A percentile compares a stretch with the other conserved stretches of the same genome.
Conservation (phyloP, 169 alveolate genomes). For the Toxoplasma gondii region DNA sequence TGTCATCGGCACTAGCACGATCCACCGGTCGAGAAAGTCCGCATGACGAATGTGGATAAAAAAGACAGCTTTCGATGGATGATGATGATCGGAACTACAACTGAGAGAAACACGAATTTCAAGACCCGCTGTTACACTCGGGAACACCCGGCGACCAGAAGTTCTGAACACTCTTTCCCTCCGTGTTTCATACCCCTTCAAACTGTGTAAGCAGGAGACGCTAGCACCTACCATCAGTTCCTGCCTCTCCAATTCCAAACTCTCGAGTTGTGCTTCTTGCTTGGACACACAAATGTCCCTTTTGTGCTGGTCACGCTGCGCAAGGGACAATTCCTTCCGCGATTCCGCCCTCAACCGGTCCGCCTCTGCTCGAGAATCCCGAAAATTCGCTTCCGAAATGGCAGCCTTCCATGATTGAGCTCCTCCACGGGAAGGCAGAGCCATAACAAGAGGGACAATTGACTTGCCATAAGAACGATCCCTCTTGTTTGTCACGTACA, state of each 20-base stretch:
- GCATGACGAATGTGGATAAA: too few relatives aligned
- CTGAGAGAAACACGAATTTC: too few relatives aligned
- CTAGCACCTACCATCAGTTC: background rate
- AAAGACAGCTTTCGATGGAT: too few relatives aligned
- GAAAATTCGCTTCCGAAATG: background rate
- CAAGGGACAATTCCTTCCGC: background rate
- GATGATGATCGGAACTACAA: too few relatives aligned
- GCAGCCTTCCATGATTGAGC: slow-evolving; percentile 7
- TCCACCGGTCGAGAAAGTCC: too few relatives aligned
- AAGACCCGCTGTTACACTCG: too few relatives aligned
- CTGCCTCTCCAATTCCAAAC: background rate
- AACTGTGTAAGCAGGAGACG: too few relatives aligned
- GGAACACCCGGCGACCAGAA: too few relatives aligned
- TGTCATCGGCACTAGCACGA: too few relatives aligned
- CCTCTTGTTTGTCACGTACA: slow-evolving; percentile 13
- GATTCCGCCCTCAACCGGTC: background rate
- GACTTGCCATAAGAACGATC: background rate
- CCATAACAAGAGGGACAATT: background rate
- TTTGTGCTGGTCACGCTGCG: background rate
- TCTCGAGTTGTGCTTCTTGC: background rate
- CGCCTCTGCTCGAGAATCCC: background rate
- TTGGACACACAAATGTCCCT: background rate
- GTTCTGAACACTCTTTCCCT: too few relatives aligned
- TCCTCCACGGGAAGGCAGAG: background rate
- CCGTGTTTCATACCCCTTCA: too few relatives aligned